Base-by-base conservation (phyloP, 73 alveolate genomes). In the Paramecium sexaurelia region DNA sequence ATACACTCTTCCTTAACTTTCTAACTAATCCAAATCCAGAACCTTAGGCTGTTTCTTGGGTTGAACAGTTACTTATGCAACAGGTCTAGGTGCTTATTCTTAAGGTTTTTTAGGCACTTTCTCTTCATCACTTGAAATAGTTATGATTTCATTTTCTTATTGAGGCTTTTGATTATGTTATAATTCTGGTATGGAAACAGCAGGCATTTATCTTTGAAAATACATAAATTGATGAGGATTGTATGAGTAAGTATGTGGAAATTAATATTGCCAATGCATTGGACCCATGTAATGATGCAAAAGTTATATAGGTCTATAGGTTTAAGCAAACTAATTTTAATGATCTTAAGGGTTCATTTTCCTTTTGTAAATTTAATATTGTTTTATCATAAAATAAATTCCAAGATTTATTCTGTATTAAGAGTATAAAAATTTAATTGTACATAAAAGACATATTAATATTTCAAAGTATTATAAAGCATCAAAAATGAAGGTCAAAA, bases 301-400 rank as follows among this genome's bases (percentile, higher is more conserved):
- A 51, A 17, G 6, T 51, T 51, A 51, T 51, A 51, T 9, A 51
- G 13, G 11, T 51, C 67, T 51, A 51, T 4, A 51, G 13, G 15
- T 51, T 51, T 51, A 22, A 3, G 33, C 67, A n/a, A 61, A 26
- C 3, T 61, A 27, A 24, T 61, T 61, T 61, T 61, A 32, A 61
- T 61, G 47, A 61, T 61, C 83, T 29, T 61, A 32, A 26, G 83
- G 83, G 83, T 61, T 61, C 83, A 61, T 61, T 61, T 61, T 26
- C 39, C 47, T 29, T 15, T 61, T 61, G 39, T 61, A 29, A 29
- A 1, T 61, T 61, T 61, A 61, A 61, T 61, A 51, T 51, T 51
- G 11, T 51, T 51, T 51, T 17, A 6, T 51, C 32, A 51, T 51
- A 17, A n/a, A 17, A 51, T 17, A 51, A 51, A 51, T 51, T 17